These are phyloP conservation scores for Microbotryum intermedium DNA, from an alignment of 1,284 basidiomycete species.

Conservation along the genomic window DNA sequence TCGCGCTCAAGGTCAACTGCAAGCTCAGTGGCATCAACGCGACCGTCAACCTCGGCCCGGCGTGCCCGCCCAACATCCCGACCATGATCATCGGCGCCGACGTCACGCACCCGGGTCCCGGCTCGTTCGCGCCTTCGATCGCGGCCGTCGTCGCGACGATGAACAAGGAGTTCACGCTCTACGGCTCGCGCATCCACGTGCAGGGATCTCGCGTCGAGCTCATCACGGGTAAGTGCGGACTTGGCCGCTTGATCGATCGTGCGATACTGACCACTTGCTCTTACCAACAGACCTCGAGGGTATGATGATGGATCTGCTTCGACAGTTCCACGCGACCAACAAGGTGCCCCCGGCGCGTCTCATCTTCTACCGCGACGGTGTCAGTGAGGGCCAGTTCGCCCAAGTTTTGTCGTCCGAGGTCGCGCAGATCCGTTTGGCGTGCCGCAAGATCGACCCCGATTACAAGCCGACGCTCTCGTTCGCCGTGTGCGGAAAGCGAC, in stretches of 20 bases:
- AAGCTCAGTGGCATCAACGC: slow-evolving; percentile 72
- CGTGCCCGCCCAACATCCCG: too few species aligned
- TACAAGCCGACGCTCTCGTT: slow-evolving; percentile 62
- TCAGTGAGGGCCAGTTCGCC: slow-evolving; percentile 26
- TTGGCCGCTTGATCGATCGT: neutral
- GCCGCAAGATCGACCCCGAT: slow-evolving; percentile 1
- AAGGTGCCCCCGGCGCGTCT: slow-evolving; percentile 53
- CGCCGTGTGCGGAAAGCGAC: slow-evolving; percentile 70
- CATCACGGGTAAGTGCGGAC: neutral
- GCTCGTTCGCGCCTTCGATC: slow-evolving; percentile 60
- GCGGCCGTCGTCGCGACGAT: slow-evolving; percentile 59
- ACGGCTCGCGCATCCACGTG: slow-evolving; percentile 60
- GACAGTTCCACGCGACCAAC: slow-evolving; percentile 48
- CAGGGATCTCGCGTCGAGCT: slow-evolving; percentile 54
- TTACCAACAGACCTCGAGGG: slow-evolving; percentile 45
- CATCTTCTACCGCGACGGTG: slow-evolving; percentile 37
- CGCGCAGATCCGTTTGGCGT: slow-evolving; percentile 7
- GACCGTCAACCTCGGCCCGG: neutral
- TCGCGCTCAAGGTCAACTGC: slow-evolving; percentile 68
- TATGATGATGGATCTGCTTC: slow-evolving; percentile 62
- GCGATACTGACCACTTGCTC: neutral
- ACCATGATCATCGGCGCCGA: slow-evolving; percentile 76
- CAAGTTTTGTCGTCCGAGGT: slow-evolving; percentile 21
- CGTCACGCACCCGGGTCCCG: slow-evolving; percentile 62
- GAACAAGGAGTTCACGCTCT: slow-evolving; percentile 57